These are phyloP conservation scores for Penicillium lividum DNA, from an alignment of 495 filamentous ascomycete genomes.

Conservation along the genomic window DNA sequence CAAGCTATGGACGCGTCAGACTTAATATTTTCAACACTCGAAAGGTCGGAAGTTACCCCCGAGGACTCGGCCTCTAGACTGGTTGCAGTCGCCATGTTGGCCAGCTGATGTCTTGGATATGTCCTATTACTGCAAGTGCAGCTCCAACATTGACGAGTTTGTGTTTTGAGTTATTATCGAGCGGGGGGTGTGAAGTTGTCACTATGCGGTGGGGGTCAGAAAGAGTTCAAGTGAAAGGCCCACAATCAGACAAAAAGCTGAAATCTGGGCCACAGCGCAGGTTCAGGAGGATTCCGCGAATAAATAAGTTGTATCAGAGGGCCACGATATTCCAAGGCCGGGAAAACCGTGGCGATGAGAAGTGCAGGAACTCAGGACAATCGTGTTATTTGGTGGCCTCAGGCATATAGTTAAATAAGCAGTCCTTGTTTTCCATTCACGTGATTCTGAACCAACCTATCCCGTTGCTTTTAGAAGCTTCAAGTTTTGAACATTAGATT, in stretches of 20 bases:
- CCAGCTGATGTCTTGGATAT: not conserved
- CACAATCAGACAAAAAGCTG: not conserved
- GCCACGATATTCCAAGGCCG: conserved; percentile 5
- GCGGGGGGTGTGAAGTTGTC: conserved; percentile 20
- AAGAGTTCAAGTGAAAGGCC: conserved; percentile 19
- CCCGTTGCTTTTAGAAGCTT: not conserved
- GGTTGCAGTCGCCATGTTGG: conserved; percentile 21
- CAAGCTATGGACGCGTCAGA: conserved; percentile 35
- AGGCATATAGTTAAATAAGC: conserved; percentile 25
- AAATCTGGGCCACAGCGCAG: not conserved
- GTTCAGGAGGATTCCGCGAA: not conserved
- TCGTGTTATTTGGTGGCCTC: conserved; percentile 17
- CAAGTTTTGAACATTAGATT: too few relatives aligned
- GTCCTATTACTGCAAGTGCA: not conserved
- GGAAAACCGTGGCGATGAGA: conserved; percentile 5
- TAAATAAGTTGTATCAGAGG: not conserved
- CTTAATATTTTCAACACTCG: conserved; percentile 5
- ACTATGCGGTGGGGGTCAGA: conserved; percentile 24
- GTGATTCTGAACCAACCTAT: not conserved
- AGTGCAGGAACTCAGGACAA: not conserved
- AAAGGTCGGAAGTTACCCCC: conserved; percentile 29
- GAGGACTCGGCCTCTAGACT: conserved; percentile 27
- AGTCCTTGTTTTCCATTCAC: not conserved
- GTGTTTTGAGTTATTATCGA: conserved; percentile 13
- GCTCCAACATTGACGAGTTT: conserved; percentile 11